Conservation (phyloP, 2,329 filamentous ascomycete genomes). For the Ophiostoma ulmi region DNA sequence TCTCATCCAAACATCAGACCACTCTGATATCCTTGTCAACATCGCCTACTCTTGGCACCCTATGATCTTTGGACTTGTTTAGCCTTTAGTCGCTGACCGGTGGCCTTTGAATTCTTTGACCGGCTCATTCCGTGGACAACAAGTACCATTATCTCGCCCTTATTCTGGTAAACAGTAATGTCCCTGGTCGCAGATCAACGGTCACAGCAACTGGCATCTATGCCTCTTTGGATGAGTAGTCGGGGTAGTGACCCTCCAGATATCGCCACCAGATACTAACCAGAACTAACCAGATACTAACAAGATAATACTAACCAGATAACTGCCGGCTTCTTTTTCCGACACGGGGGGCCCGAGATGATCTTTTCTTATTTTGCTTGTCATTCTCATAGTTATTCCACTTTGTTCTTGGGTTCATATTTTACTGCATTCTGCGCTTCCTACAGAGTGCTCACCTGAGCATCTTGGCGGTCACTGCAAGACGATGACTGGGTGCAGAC, state of each 20-base stretch:
- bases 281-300: no score
- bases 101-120: not conserved
- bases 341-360: not conserved
- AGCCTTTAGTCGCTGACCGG: no score
- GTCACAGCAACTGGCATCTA: not conserved
- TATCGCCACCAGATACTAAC: no score
- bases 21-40: not conserved
- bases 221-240: not conserved
- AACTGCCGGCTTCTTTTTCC: not conserved
- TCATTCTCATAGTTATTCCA: not conserved
- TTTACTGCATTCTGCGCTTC: not conserved
- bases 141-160: slow-evolving; percentile 2
- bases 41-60: not conserved
- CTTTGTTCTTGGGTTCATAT: no score
- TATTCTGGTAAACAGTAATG: not conserved
- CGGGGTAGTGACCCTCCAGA: no score
- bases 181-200: not conserved
- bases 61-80: not conserved
- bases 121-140: not conserved
- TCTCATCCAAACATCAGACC: not conserved
- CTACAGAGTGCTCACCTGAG: not conserved
- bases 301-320: not conserved
- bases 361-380: not conserved
- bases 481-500: not conserved
- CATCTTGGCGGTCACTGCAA: not conserved